Base-by-base conservation (phyloP, 202 grass and related monocot genomes). In the Digitaria exilis region DNA sequence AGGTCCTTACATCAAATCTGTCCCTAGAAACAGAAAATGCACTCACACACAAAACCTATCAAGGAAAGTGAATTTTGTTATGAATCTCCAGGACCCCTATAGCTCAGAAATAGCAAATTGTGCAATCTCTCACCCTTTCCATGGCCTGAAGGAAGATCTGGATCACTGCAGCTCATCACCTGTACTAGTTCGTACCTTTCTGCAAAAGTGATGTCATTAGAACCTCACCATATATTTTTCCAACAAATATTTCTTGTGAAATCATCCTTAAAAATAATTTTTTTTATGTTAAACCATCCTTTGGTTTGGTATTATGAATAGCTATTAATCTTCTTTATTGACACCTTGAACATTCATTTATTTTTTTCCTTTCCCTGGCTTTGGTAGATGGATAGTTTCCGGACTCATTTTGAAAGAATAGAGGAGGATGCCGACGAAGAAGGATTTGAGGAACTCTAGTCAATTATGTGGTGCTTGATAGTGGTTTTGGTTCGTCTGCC, bases 361-460 rank as follows among this genome's bases (percentile, higher is more conserved):
- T 6, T 35, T 35, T 50, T 54, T 41, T 26, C 50, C 5, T 70
- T 31, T 50, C 81, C 25, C 30, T 81, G 26, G 51, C 68, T 71
- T 81, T 80, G 31, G 35, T 83, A 97, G 95, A 90, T 91, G 95
- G 92, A 97, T 76, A 84, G 61, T 14, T 97, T 94, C 80, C 77
- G 92, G 87, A 31, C 24, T 54, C 95, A 97, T 60, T 86, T 94
- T 21, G 88, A 64, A 80, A 95, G 92, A 86, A 93, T 91, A 9
- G 92, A 98, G 18, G 88, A 89, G 13, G 92, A 94, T 76, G 90
- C 83, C 0, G 90, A 94, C 54, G 95, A 97, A 97, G 92, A 97
- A 63, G 95, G 92, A 65, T 97, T 97, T 56, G 95, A 97, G 65
- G 95, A 97, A 85, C 49, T 94, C 54, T 97, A 94, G 82, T 45